Conservation (phyloP, 129 eudicot species). For the Centrapalus pauciflorus region DNA sequence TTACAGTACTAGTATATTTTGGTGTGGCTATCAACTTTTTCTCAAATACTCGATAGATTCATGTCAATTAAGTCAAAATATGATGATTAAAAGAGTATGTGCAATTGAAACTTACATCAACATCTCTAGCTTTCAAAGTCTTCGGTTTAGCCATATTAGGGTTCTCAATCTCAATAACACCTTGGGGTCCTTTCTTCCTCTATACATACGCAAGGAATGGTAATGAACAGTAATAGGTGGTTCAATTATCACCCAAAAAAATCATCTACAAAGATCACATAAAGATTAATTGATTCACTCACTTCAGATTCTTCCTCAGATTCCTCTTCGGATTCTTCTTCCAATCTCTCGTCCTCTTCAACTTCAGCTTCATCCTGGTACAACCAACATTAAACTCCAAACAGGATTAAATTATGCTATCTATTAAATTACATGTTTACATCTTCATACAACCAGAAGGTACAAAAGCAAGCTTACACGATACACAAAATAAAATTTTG, state of each 20-base stretch:
- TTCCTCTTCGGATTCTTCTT: conserved; percentile 67
- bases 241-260: too few relatives aligned
- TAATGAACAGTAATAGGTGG: too few relatives aligned
- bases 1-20: neutral
- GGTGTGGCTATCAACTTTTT: neutral
- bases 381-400: too few relatives aligned
- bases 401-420: too few relatives aligned
- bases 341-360: conserved; percentile 64
- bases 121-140: conserved; percentile 83
- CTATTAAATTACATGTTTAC: too few relatives aligned
- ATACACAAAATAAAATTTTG: too few relatives aligned
- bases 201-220: conserved; percentile 8
- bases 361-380: conserved; percentile 57
- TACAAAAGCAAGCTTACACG: too few relatives aligned
- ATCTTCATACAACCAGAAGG: too few relatives aligned
- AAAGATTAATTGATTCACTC: conserved; percentile 23
- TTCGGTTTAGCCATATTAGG: conserved; percentile 92
- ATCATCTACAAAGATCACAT: neutral
- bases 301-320: conserved; percentile 75
- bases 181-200: conserved; percentile 81
- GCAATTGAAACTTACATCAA: conserved; percentile 59
- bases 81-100: too few relatives aligned
- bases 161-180: conserved; percentile 80
- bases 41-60: neutral
- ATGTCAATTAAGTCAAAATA: too few relatives aligned